Base-by-base conservation (phyloP, 2,329 filamentous ascomycete genomes). In the Grosmannia serpens region DNA sequence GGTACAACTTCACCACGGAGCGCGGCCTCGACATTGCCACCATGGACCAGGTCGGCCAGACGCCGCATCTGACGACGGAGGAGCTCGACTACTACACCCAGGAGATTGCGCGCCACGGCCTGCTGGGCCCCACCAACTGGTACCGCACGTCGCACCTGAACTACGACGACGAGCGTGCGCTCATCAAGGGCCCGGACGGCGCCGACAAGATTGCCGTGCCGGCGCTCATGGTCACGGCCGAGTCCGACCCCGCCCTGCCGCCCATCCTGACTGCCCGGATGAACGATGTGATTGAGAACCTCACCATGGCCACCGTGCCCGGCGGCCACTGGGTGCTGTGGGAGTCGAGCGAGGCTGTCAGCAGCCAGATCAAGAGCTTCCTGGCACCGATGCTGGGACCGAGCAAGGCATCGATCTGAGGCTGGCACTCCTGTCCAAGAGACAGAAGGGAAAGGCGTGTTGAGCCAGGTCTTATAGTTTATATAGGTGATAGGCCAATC, bases 61-160 rank as follows among this genome's bases (percentile, higher is more conserved):
- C 81, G 52, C 77, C 75, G 59, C 68, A 95, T 47, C 64, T 95
- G 62, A 79, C 74, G 60, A 76, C 81, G 41, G 83, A 87, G 68
- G 88, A 91, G 71, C 71, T 92, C 51, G 84, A 91, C 58, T 88
- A 84, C 72, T 96, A 96, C 70, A 83, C 83, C 22, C 72, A 81
- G 33, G 78, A 91, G 72, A 95, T 86, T 71, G 71, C 76, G n/a
- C 78, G 81, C 49, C 81, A 85, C 67, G 89, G 90, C 52, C 71
- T 97, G 63, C 82, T 85, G 63, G 90, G 90, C 0, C 89, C 90
- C 20, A 75, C 90, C 61, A 94, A 91, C 72, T 96, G 90, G 89
- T 99, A 99, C 74, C 84, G 91, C 50, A 87, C 82, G 3, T 77
- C 82, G 24, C 75, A 81, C 69, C 70, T 86, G 62, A 96, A 95